Evolutionary conservation across 345 rosid species (phyloP).

Genomic region (Hypericum perforatum): DNA sequence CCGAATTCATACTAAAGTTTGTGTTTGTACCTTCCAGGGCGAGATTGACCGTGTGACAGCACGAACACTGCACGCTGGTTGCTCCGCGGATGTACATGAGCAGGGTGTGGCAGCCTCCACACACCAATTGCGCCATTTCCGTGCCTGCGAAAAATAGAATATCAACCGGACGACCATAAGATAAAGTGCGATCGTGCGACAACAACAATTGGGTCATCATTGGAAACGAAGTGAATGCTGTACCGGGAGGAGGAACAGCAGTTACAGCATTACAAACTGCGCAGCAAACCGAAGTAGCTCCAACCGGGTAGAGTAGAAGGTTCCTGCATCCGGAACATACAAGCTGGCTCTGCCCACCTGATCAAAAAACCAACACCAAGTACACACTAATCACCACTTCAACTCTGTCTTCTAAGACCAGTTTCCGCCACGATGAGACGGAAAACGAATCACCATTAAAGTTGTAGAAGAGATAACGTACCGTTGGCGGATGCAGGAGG

Average conservation of each 20-base stretch:
- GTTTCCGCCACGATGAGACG: no score
- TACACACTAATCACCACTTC: no score
- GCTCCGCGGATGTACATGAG: conserved; percentile 97
- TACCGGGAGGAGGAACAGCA: conserved; percentile 92
- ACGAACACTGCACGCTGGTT: conserved; percentile 94
- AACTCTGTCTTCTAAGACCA: no score
- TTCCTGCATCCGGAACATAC: conserved; percentile 97
- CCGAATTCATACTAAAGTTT: no score
- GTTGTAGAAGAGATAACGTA: conserved; percentile 11
- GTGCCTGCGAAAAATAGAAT: conserved; percentile 46
- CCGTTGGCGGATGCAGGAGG: conserved; percentile 56
- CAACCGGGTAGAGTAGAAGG: conserved; percentile 80
- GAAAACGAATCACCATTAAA: background rate
- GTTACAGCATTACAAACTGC: conserved; percentile 99
- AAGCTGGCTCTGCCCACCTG: conserved; percentile 75
- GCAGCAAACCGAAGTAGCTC: conserved; percentile 92
- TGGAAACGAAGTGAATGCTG: background rate
- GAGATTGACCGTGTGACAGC: conserved; percentile 90
- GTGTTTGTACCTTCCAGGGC: conserved; percentile 25
- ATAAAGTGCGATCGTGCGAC: no score
- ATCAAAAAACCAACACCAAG: background rate
- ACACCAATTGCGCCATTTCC: conserved; percentile 95
- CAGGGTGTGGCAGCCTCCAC: conserved; percentile 96
- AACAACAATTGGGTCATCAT: background rate
- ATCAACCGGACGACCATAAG: background rate